Evolutionary conservation across 805 yeast species (phyloP).

Genomic region (Kuraishia piskuri): DNA sequence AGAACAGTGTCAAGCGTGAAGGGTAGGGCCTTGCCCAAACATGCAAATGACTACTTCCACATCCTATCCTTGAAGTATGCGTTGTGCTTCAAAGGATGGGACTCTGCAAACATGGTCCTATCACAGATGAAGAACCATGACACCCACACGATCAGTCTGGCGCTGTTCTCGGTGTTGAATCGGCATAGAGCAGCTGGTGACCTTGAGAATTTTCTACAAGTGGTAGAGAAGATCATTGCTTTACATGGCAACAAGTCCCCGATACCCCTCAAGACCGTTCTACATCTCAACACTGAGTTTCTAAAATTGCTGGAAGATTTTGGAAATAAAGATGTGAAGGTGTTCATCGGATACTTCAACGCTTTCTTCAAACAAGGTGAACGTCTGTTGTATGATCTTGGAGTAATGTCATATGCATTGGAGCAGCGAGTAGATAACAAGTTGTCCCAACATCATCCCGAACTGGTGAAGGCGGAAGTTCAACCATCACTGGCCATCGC

Average conservation of each 20-base stretch:
- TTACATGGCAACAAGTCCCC: not conserved
- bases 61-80: not conserved
- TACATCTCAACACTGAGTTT: not conserved
- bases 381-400: not conserved
- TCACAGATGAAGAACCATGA: not conserved
- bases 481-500: not conserved
- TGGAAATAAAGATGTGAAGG: not conserved
- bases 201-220: not conserved
- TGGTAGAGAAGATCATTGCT: not conserved
- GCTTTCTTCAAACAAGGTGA: not conserved
- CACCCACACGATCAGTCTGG: not conserved
- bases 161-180: not conserved
- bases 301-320: not conserved
- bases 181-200: not conserved
- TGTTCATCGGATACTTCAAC: not conserved
- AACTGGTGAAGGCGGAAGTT: not conserved
- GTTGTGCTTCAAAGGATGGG: not conserved
- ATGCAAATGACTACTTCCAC: not conserved
- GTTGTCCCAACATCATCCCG: not conserved
- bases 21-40: not conserved
- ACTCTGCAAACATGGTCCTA: not conserved
- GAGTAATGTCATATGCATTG: not conserved
- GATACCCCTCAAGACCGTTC: not conserved
- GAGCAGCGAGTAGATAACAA: not conserved
- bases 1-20: not conserved